Evolutionary conservation across 257 asterid species (phyloP).

Genomic region (Paulownia fortunei): DNA sequence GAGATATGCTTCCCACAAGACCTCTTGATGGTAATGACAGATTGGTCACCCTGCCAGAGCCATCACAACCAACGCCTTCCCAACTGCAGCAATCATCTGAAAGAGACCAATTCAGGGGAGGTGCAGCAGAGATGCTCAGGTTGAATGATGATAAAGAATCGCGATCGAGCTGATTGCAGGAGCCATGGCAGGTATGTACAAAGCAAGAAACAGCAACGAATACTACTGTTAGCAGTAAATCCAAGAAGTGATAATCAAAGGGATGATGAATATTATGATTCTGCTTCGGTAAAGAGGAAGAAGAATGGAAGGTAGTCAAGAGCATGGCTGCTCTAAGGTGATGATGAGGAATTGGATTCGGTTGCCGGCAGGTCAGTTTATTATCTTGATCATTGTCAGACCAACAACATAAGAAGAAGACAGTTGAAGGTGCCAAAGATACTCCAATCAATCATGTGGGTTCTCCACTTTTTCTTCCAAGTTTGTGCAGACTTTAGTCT

Average conservation of each 20-base stretch:
- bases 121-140: conserved; percentile 39
- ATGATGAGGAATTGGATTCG: conserved; percentile 30
- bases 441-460: conserved; percentile 60
- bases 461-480: conserved; percentile 37
- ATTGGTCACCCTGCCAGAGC: conserved; percentile 52
- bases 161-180: conserved; percentile 59
- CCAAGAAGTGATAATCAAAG: conserved; percentile 25
- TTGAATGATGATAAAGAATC: conserved; percentile 59
- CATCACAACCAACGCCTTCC: conserved; percentile 88
- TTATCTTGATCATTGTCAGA: conserved; percentile 49
- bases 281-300: conserved; percentile 20
- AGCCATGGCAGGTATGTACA: conserved; percentile 45
- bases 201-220: conserved; percentile 32
- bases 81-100: conserved; percentile 76
- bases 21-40: conserved; percentile 73
- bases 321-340: conserved; percentile 57
- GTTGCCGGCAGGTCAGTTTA: conserved; percentile 40
- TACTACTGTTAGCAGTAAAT: conserved; percentile 33
- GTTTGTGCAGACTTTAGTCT: conserved; percentile 60
- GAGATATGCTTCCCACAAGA: conserved; percentile 58
- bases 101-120: conserved; percentile 68
- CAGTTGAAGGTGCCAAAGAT: conserved; percentile 45
- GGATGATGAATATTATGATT: not conserved
- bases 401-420: conserved; percentile 43
- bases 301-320: conserved; percentile 34